A percentile compares a stretch with the other conserved stretches of the same genome.
These are phyloP conservation scores for Panaeolus papilionaceus DNA, from an alignment of 768 basidiomycete genomes.

Conservation along the genomic window DNA sequence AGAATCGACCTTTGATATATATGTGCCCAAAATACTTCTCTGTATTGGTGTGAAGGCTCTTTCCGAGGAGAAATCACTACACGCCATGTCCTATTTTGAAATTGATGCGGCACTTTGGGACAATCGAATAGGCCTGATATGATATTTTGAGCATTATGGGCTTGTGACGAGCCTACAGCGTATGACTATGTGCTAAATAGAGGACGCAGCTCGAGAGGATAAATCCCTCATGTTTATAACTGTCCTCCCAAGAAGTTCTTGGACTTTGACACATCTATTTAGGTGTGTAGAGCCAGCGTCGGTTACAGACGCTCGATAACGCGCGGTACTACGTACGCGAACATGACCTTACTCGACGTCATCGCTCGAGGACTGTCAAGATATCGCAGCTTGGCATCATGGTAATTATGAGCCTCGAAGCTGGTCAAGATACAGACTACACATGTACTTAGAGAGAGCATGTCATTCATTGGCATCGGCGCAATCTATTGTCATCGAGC, in stretches of 20 bases:
- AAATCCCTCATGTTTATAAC: not conserved
- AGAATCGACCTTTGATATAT: not conserved
- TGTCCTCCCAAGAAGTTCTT: not conserved
- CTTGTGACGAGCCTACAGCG: slow-evolving; percentile 3
- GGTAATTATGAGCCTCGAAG: too few relatives aligned
- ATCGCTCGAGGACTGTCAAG: not conserved
- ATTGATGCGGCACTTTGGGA: not conserved
- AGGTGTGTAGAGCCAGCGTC: too few relatives aligned
- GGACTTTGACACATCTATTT: not conserved
- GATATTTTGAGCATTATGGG: not conserved
- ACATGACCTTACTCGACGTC: not conserved
- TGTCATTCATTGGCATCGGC: not conserved
- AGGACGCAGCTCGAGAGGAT: not conserved
- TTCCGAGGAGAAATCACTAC: not conserved
- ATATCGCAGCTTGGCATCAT: too few relatives aligned
- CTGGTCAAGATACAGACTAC: too few relatives aligned
- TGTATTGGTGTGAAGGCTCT: not conserved
- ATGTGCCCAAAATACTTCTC: not conserved
- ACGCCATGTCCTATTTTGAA: not conserved
- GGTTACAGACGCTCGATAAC: too few relatives aligned
- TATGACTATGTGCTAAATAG: not conserved
- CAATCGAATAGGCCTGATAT: not conserved
- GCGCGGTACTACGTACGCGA: too few relatives aligned
- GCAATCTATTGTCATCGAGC: not conserved
- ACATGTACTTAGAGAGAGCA: not conserved